phyloP scores from a whole-genome alignment of 2,329 filamentous ascomycete genomes.

The Aspergillus sp. region DNA sequence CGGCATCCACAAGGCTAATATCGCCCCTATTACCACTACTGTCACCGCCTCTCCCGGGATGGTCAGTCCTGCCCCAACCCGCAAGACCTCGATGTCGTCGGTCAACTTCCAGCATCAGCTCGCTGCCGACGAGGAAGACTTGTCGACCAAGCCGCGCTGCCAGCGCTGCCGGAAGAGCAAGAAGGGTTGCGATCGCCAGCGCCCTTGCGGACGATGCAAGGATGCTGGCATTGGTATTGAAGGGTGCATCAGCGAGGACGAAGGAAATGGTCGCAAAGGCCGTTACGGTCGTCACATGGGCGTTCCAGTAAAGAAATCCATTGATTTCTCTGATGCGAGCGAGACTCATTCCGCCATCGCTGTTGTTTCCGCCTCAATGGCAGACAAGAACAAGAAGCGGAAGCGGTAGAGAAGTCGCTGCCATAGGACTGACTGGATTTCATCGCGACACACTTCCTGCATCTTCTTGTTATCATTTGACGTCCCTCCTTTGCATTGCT shows the following conservation, averaged over 20 bases:
- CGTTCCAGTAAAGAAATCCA: slow-evolving; percentile 56
- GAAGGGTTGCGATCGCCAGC: slow-evolving; percentile 95
- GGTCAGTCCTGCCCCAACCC: slow-evolving; percentile 44
- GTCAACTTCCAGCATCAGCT: slow-evolving; percentile 57
- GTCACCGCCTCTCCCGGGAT: slow-evolving; percentile 14
- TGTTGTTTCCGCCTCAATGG: slow-evolving; percentile 24
- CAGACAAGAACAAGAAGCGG: slow-evolving; percentile 62
- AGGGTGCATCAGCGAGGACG: slow-evolving; percentile 93
- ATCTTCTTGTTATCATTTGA: background rate
- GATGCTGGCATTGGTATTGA: slow-evolving; percentile 91
- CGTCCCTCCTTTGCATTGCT: background rate
- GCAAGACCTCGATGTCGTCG: slow-evolving; percentile 49
- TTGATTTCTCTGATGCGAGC: slow-evolving; percentile 44
- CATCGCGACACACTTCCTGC: background rate
- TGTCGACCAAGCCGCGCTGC: slow-evolving; percentile 93
- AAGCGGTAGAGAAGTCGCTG: slow-evolving; percentile 46
- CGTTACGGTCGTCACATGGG: slow-evolving; percentile 72
- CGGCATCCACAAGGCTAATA: slow-evolving; percentile 36
- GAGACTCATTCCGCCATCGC: slow-evolving; percentile 39
- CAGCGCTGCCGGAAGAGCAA: slow-evolving; percentile 99
- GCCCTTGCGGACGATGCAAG: slow-evolving; percentile 89
- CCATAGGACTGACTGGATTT: background rate
- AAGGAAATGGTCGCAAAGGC: slow-evolving; percentile 93
- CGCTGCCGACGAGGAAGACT: slow-evolving; percentile 71
- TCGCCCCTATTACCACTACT: background rate